phyloP scores from a whole-genome alignment of 202 grass and related monocot species.

The Carex sylvatica region DNA sequence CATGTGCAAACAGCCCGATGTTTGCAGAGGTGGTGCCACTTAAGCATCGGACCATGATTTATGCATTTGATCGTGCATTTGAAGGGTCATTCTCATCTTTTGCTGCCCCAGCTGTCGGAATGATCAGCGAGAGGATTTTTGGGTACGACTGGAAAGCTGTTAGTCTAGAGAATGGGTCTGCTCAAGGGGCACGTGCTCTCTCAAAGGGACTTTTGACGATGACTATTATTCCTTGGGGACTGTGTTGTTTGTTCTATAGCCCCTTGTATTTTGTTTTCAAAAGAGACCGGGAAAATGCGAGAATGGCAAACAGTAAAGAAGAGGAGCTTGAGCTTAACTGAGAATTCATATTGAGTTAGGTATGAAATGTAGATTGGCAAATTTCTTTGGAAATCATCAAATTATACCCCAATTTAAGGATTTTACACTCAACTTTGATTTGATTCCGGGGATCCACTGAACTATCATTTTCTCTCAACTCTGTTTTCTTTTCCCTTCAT shows the following conservation, averaged over 20 bases:
- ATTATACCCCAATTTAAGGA: neutral
- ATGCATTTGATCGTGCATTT: conserved; percentile 76
- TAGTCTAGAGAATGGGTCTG: conserved; percentile 50
- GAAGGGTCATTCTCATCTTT: conserved; percentile 82
- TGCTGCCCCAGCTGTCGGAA: conserved; percentile 69
- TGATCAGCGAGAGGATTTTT: conserved; percentile 75
- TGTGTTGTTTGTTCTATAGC: conserved; percentile 83
- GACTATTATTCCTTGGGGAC: conserved; percentile 73
- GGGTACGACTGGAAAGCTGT: conserved; percentile 66
- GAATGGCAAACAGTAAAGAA: conserved; percentile 50
- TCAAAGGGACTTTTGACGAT: conserved; percentile 70
- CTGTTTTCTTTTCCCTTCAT: neutral
- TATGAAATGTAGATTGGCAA: neutral
- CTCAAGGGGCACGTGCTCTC: conserved; percentile 62
- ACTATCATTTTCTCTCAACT: conserved; percentile 1
- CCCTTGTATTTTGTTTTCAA: conserved; percentile 79
- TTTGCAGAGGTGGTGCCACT: conserved; percentile 85
- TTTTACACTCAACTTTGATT: neutral
- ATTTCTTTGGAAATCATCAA: neutral
- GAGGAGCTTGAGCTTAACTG: conserved; percentile 37
- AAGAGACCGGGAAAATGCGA: conserved; percentile 51
- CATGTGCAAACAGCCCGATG: conserved; percentile 86
- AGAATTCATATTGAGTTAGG: neutral
- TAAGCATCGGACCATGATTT: conserved; percentile 94
- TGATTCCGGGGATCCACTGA: neutral